Evolutionary conservation across 352 stramenopile genomes (phyloP).

Genomic region (Phytophthora podocarpi): DNA sequence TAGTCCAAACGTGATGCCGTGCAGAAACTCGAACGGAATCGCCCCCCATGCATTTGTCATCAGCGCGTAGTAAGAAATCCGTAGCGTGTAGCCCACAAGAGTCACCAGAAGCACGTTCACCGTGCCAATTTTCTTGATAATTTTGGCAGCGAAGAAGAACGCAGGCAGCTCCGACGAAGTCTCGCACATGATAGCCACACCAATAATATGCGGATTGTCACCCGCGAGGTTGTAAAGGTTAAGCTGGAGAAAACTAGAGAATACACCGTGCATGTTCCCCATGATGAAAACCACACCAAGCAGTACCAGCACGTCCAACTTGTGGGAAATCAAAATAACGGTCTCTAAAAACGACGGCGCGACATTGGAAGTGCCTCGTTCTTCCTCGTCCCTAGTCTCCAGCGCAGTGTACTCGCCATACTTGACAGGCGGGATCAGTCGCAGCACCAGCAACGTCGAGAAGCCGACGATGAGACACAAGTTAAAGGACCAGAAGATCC

Average conservation of each 20-base stretch:
- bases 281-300: constrained; percentile 69
- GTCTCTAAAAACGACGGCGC: too few relatives aligned
- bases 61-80: constrained; percentile 68
- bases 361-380: too few relatives aligned
- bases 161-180: constrained; percentile 71
- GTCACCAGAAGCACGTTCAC: constrained; percentile 54
- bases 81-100: constrained; percentile 58
- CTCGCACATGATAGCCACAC: constrained; percentile 37
- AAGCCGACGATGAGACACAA: constrained; percentile 53
- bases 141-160: constrained; percentile 71
- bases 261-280: constrained; percentile 69
- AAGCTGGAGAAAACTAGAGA: constrained; percentile 76
- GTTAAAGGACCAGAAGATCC: constrained; percentile 75
- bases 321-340: too few relatives aligned
- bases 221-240: constrained; percentile 76
- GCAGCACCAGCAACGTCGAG: constrained; percentile 57
- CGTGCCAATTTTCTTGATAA: constrained; percentile 67
- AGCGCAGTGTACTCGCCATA: constrained; percentile 40
- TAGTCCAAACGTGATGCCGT: constrained; percentile 72
- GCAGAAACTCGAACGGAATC: constrained; percentile 76
- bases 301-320: constrained; percentile 63
- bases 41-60: constrained; percentile 67
- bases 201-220: constrained; percentile 65
- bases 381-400: too few relatives aligned
- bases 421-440: constrained; percentile 48